phyloP scores from a whole-genome alignment of 768 basidiomycete species.

The Suillus discolor region DNA sequence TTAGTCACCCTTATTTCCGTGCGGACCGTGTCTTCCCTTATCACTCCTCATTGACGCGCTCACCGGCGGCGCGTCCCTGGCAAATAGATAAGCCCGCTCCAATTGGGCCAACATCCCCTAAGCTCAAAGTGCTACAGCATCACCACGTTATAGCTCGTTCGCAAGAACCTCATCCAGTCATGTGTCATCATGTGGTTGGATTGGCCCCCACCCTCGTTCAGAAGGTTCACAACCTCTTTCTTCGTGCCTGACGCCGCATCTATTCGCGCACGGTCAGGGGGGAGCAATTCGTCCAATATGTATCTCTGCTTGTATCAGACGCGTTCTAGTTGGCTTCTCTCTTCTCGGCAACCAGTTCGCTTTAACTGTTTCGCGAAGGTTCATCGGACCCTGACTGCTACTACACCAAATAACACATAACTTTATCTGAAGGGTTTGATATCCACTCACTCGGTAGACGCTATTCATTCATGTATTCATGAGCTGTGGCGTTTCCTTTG shows the following conservation, averaged over 20 bases:
- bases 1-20: slow-evolving; percentile 5
- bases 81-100: background rate
- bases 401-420: background rate
- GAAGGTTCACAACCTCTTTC: background rate
- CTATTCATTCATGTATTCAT: background rate
- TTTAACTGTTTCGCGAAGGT: background rate
- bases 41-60: background rate
- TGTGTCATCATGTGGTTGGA: background rate
- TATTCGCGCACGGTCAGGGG: background rate
- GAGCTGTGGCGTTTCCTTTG: background rate
- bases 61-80: too few relatives aligned
- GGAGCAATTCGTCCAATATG: background rate
- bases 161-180: background rate
- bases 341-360: background rate
- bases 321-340: background rate
- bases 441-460: background rate
- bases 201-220: background rate
- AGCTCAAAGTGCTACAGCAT: background rate
- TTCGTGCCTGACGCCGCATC: background rate
- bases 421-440: background rate
- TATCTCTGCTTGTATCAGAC: background rate
- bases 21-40: background rate
- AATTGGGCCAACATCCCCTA: background rate
- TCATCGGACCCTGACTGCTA: background rate
- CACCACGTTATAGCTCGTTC: background rate